Conservation (phyloP, 2,329 filamentous ascomycete species). For the Fusarium sp. region DNA sequence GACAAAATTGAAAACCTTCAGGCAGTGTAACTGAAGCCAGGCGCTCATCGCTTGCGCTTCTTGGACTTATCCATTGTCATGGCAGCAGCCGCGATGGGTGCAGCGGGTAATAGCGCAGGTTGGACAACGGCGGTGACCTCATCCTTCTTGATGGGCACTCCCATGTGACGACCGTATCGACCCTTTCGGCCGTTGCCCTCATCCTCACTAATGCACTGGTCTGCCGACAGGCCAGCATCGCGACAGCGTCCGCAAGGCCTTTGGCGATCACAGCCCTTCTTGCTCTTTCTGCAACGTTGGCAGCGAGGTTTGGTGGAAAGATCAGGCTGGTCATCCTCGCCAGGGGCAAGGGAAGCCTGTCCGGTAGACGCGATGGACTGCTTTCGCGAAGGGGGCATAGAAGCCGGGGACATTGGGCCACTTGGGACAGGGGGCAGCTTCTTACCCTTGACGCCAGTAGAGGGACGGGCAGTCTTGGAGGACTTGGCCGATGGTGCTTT, state of each 20-base stretch:
- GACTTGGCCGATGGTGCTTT: conserved; percentile 52
- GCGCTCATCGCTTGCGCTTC: conserved; percentile 66
- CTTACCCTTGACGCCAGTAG: conserved; percentile 58
- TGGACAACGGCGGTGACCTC: conserved; percentile 55
- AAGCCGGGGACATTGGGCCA: conserved; percentile 69
- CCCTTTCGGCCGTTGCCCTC: conserved; percentile 98
- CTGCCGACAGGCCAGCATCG: conserved; percentile 91
- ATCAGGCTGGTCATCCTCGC: conserved; percentile 89
- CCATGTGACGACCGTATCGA: conserved; percentile 81
- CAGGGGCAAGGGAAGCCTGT: conserved; percentile 61
- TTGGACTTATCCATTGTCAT: conserved; percentile 63
- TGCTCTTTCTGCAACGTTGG: conserved; percentile 98
- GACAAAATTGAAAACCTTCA: conserved; percentile 5
- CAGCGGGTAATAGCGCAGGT: conserved; percentile 54
- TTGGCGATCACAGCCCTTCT: conserved; percentile 98
- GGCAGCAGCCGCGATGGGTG: conserved; percentile 53
- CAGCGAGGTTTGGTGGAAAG: conserved; percentile 95
- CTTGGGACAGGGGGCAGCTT: conserved; percentile 53
- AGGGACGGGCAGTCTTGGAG: conserved; percentile 54
- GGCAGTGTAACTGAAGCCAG: background rate
- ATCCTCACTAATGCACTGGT: conserved; percentile 96
- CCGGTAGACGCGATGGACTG: conserved; percentile 72
- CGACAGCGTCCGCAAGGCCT: conserved; percentile 94
- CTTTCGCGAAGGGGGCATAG: conserved; percentile 78
- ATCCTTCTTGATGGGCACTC: conserved; percentile 69